Conservation (phyloP, 2,329 filamentous ascomycete genomes). For the Stylonectria norvegica region DNA sequence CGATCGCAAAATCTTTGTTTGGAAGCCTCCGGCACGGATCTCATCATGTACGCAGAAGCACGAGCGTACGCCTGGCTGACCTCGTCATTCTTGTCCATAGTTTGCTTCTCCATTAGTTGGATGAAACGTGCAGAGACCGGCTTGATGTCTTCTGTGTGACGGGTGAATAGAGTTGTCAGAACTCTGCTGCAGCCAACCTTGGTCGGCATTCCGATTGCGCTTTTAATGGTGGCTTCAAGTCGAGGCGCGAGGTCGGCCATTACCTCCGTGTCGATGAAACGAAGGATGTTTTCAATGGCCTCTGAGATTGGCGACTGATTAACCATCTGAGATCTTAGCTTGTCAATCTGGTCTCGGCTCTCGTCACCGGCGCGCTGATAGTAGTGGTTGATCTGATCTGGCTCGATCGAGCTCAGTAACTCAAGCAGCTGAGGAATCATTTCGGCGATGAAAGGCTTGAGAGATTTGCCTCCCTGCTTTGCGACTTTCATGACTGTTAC, state of each 20-base stretch:
- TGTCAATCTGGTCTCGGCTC: slow-evolving; percentile 86
- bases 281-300: slow-evolving; percentile 83
- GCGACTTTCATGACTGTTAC: slow-evolving; percentile 82
- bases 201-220: slow-evolving; percentile 83
- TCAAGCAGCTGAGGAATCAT: slow-evolving; percentile 79
- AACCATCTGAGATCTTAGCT: slow-evolving; percentile 75
- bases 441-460: slow-evolving; percentile 76
- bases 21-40: slow-evolving; percentile 48
- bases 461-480: slow-evolving; percentile 77
- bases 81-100: slow-evolving; percentile 89
- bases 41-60: slow-evolving; percentile 80
- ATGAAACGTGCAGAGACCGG: slow-evolving; percentile 75
- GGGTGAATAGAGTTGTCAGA: slow-evolving; percentile 78
- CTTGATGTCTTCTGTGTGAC: slow-evolving; percentile 70
- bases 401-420: slow-evolving; percentile 83
- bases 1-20: slow-evolving; percentile 50
- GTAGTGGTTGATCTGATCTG: slow-evolving; percentile 84
- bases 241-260: slow-evolving; percentile 70
- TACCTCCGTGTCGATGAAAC: slow-evolving; percentile 73
- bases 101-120: slow-evolving; percentile 72
- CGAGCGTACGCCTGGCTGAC: slow-evolving; percentile 86
- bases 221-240: slow-evolving; percentile 77
- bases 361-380: slow-evolving; percentile 87
- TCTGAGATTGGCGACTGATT: slow-evolving; percentile 87
- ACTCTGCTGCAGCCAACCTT: slow-evolving; percentile 89